Evolutionary conservation across 176 grass and related monocot genomes (phyloP).

Genomic region (Raddia distichophylla): DNA sequence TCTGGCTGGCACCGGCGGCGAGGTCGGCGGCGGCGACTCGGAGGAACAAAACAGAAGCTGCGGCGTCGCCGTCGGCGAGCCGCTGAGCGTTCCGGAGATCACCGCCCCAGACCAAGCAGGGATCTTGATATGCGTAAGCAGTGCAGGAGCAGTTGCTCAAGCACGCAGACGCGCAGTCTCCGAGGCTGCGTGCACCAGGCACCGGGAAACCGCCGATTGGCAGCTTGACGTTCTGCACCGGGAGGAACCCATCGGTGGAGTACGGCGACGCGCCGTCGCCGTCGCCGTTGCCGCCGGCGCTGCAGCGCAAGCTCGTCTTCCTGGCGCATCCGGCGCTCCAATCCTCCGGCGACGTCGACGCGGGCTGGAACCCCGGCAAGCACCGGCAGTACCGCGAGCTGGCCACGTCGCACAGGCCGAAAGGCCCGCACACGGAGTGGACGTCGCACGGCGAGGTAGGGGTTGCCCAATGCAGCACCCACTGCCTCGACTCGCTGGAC

Average conservation of each 20-base stretch:
- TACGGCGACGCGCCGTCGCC: background rate
- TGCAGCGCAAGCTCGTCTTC: slow-evolving; percentile 39
- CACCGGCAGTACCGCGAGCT: slow-evolving; percentile 44
- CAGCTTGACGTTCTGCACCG: slow-evolving; percentile 39
- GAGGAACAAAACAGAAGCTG: slow-evolving; percentile 28
- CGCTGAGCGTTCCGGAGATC: slow-evolving; percentile 37
- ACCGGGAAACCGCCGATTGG: slow-evolving; percentile 26
- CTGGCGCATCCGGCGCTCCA: slow-evolving; percentile 46
- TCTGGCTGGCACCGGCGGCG: background rate
- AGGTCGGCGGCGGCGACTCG: slow-evolving; percentile 42
- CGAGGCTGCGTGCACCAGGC: background rate
- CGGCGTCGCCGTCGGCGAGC: slow-evolving; percentile 18
- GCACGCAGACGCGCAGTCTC: slow-evolving; percentile 48
- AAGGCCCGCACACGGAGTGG: slow-evolving; percentile 55
- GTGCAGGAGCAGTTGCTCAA: slow-evolving; percentile 57
- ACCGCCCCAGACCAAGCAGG: slow-evolving; percentile 34
- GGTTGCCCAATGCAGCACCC: slow-evolving; percentile 53
- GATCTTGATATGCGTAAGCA: slow-evolving; percentile 28
- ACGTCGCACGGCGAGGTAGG: slow-evolving; percentile 56
- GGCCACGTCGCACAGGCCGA: slow-evolving; percentile 48
- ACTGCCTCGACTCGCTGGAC: slow-evolving; percentile 33
- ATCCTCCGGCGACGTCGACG: slow-evolving; percentile 10
- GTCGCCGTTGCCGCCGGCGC: background rate
- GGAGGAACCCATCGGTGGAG: slow-evolving; percentile 47
- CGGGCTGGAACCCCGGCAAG: slow-evolving; percentile 35